A percentile compares a stretch with the other conserved stretches of the same genome.
Conservation (phyloP, 306 rosid species). For the Vicia villosa region DNA sequence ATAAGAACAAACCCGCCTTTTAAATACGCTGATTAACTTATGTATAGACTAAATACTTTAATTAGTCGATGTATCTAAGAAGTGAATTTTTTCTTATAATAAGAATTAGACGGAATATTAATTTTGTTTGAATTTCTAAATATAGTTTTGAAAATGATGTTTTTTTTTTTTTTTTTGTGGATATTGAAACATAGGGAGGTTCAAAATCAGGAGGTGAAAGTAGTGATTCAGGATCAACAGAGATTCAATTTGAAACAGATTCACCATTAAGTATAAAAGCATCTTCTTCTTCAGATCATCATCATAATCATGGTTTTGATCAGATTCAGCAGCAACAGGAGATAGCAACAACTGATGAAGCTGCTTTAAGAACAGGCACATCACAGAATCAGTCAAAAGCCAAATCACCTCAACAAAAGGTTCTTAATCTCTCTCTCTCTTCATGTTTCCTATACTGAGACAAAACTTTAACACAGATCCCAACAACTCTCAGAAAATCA, state of each 20-base stretch:
- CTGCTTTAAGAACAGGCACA: constrained; percentile 46
- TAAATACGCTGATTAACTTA: too few relatives aligned
- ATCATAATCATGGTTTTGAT: constrained; percentile 49
- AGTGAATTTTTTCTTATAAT: too few relatives aligned
- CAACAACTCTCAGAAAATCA: constrained; percentile 71
- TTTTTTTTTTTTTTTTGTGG: neutral
- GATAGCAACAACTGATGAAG: constrained; percentile 44
- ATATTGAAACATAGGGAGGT: constrained; percentile 55
- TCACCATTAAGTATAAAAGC: constrained; percentile 72
- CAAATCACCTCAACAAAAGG: constrained; percentile 76
- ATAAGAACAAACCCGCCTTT: too few relatives aligned
- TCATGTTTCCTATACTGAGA: constrained; percentile 44
- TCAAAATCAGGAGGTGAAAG: constrained; percentile 87
- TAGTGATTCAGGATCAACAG: constrained; percentile 86
- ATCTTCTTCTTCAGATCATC: constrained; percentile 65
- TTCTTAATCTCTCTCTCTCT: constrained; percentile 44
- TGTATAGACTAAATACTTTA: too few relatives aligned
- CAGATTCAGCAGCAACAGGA: constrained; percentile 46
- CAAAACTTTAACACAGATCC: constrained; percentile 75
- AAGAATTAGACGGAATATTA: too few relatives aligned
- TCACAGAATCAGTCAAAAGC: constrained; percentile 63
- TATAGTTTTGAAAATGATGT: neutral
- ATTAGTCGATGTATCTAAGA: too few relatives aligned
- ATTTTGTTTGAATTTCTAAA: too few relatives aligned
- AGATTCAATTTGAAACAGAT: constrained; percentile 66